Conservation (phyloP, 2,329 filamentous ascomycete species). For the Cercospora berteroae region DNA sequence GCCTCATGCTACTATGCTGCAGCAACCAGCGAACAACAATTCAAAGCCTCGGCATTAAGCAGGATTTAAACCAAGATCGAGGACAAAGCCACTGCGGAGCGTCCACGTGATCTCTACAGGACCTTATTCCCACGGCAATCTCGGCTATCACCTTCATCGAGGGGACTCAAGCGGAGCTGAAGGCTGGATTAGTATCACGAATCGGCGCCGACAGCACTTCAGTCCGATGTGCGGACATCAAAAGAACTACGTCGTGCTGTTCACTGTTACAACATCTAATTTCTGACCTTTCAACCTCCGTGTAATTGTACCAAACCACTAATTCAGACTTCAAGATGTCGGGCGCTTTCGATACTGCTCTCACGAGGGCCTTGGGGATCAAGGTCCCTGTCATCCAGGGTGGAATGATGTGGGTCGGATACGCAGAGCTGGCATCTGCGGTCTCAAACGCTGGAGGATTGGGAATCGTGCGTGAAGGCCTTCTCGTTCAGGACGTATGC, state of each 20-base stretch:
- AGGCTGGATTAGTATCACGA: slow-evolving; percentile 4
- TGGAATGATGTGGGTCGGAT: slow-evolving; percentile 81
- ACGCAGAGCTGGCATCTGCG: slow-evolving; percentile 70
- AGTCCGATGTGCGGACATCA: not conserved
- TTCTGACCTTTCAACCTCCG: not conserved
- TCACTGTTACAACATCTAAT: not conserved
- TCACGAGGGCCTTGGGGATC: slow-evolving; percentile 60
- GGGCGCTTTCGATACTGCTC: slow-evolving; percentile 58
- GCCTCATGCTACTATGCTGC: not conserved
- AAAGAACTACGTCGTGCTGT: not conserved
- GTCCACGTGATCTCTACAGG: not conserved
- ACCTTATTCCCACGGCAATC: slow-evolving; percentile 13
- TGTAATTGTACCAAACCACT: not conserved
- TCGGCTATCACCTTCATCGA: slow-evolving; percentile 13
- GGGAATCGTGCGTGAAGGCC: slow-evolving; percentile 61
- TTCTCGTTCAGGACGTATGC: too few relatives aligned
- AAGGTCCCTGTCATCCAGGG: slow-evolving; percentile 75
- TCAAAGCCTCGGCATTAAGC: not conserved
- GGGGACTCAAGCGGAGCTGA: slow-evolving; percentile 4
- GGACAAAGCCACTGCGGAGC: not conserved
- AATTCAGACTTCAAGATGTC: slow-evolving; percentile 43
- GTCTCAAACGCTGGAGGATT: slow-evolving; percentile 75
- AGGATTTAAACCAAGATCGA: not conserved
- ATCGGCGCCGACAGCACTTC: not conserved
- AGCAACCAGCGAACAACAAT: not conserved